These are phyloP conservation scores for Phytophthora crassamura DNA, from an alignment of 352 stramenopile genomes.

Conservation along the genomic window DNA sequence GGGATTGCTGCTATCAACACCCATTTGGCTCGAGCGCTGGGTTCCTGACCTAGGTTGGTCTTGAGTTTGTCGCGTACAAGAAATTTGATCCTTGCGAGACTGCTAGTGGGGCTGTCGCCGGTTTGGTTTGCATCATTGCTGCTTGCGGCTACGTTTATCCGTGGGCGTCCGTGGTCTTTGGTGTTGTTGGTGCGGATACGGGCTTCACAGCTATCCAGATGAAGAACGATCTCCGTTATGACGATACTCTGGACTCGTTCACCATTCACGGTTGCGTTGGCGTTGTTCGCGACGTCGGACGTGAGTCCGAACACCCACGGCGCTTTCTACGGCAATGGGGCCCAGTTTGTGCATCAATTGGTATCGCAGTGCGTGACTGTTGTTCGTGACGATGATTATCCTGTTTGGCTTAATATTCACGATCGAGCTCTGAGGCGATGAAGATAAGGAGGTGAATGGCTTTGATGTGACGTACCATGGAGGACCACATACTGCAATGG, in stretches of 20 bases:
- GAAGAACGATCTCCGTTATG: conserved; percentile 75
- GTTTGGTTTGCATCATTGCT: conserved; percentile 75
- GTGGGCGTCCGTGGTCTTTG: conserved; percentile 76
- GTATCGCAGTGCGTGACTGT: conserved; percentile 65
- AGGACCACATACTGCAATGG: conserved; percentile 16
- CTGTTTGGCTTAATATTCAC: conserved; percentile 74
- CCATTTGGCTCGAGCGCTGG: conserved; percentile 66
- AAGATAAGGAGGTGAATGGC: conserved; percentile 81
- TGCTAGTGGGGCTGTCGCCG: conserved; percentile 65
- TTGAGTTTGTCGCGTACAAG: conserved; percentile 57
- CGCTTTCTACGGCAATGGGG: conserved; percentile 58
- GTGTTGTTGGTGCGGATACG: conserved; percentile 59
- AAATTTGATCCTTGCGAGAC: conserved; percentile 75
- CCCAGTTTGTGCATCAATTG: conserved; percentile 64
- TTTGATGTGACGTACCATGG: conserved; percentile 85
- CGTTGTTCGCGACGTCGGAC: conserved; percentile 70
- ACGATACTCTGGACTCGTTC: conserved; percentile 87
- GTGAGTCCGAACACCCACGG: conserved; percentile 67
- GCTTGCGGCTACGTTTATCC: conserved; percentile 76
- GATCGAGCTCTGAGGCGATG: conserved; percentile 72
- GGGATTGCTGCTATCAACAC: conserved; percentile 80
- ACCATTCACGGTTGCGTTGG: conserved; percentile 75
- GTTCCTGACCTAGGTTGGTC: conserved; percentile 72
- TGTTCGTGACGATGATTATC: conserved; percentile 74
- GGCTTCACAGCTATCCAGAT: conserved; percentile 64